Base-by-base conservation (phyloP, 2,329 filamentous ascomycete genomes). In the Achaetomium macrosporum region DNA sequence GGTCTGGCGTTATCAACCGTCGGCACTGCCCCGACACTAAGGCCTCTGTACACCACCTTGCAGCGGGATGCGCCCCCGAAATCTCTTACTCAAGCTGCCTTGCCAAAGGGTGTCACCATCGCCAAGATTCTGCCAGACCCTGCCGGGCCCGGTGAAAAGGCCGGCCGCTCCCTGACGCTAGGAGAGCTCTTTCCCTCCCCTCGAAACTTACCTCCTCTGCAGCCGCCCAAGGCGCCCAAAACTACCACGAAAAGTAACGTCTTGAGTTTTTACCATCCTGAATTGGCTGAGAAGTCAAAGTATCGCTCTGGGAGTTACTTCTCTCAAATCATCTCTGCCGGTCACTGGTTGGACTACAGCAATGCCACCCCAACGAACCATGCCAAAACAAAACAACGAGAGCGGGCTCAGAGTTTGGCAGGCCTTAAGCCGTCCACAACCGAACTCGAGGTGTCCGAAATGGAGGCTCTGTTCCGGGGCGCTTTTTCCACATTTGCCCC, bases 21-120 rank as follows among this genome's bases (percentile, higher is more conserved):
- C 60, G 90, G 88, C 50, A 87, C 84, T 60, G 87, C 87, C 39
- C 83, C 85, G 1, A 83, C 83, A 42, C 79, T 87, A 35, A 85
- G 84, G 61, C 87, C 92, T 55, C 74, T 96, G 4, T 96, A 93
- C 67, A 95, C 92, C 4, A 95, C 91, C 68, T 74, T 96, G 46
- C 88, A 70, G 25, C 58, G 64, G 7, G 59, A 59, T 8, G 56
- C 59, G 17, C 54, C 61, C 30, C 51, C 57, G 54, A 70, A 68
- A 44, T 72, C 77, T 11, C 70, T 90, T 10, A 77, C 80, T 47
- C 85, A 89, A 63, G 75, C 78, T 36, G 78, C 74, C 17, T 72
- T 96, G 25, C 91, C 91, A 0, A 84, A 82, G 53, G 89, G 90
- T 36, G 80, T 96, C 40, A 81, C 82, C 17, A 77, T 82, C 6